Evolutionary conservation across 768 basidiomycete species (phyloP).

Genomic region (Hygrophoropsis aurantiaca): DNA sequence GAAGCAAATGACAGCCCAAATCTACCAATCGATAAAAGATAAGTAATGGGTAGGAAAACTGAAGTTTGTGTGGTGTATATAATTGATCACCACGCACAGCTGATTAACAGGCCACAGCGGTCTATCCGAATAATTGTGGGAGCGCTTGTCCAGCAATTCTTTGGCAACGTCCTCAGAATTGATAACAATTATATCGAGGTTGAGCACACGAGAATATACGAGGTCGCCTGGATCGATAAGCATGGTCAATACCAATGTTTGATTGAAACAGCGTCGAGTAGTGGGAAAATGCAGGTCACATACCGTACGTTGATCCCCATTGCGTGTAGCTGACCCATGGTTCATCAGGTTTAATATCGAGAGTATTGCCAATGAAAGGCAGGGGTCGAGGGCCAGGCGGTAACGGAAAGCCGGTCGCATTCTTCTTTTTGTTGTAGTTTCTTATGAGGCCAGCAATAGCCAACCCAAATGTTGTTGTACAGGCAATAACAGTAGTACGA

Average conservation of each 20-base stretch:
- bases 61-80: too few relatives aligned
- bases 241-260: too few relatives aligned
- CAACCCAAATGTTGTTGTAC: too few relatives aligned
- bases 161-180: conserved; percentile 12
- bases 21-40: too few relatives aligned
- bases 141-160: conserved; percentile 10
- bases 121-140: conserved; percentile 10
- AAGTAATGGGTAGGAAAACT: too few relatives aligned
- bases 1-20: conserved; percentile 30
- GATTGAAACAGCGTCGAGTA: too few relatives aligned
- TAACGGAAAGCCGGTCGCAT: neutral
- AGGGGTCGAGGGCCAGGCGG: neutral
- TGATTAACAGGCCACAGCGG: neutral
- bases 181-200: conserved; percentile 9
- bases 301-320: neutral
- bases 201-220: conserved; percentile 4
- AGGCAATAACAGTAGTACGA: too few relatives aligned
- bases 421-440: neutral
- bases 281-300: too few relatives aligned
- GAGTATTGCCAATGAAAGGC: neutral
- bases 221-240: conserved; percentile 1
- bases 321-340: neutral
- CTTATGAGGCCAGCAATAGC: too few relatives aligned
- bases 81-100: conserved; percentile 5
- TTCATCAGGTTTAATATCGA: neutral